Conservation (phyloP, 2,329 filamentous ascomycete genomes). For the Ophiostoma sp. region DNA sequence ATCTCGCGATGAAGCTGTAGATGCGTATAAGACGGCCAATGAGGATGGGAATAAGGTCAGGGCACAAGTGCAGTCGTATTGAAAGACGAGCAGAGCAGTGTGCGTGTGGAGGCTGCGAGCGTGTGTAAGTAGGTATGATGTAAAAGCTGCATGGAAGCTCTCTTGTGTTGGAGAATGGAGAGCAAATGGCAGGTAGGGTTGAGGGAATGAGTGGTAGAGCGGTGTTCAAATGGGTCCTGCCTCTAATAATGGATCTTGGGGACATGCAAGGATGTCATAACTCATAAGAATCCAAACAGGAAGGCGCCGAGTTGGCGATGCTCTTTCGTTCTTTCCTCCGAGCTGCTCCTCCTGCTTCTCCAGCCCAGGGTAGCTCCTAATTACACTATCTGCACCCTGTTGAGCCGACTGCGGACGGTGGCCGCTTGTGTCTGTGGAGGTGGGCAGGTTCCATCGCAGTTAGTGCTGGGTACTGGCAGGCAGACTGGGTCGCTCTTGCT, state of each 20-base stretch:
- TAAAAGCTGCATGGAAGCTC: constrained; percentile 5
- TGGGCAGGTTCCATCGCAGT: constrained; percentile 3
- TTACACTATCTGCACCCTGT: not conserved
- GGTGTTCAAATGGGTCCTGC: constrained; percentile 9
- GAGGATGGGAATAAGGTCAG: not conserved
- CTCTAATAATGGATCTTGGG: constrained; percentile 4
- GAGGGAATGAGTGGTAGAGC: not conserved
- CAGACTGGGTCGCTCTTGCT: not conserved
- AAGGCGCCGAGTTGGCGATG: constrained; percentile 15
- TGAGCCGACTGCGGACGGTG: constrained; percentile 9
- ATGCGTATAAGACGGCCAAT: constrained; percentile 3
- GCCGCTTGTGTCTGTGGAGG: constrained; percentile 12
- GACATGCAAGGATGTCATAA: not conserved
- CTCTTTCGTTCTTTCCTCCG: constrained; percentile 8
- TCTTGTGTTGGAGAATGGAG: not conserved
- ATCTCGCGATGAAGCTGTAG: not conserved
- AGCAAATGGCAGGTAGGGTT: not conserved
- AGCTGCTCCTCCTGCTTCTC: not conserved
- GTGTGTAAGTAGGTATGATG: not conserved
- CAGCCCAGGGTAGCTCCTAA: not conserved
- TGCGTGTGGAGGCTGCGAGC: constrained; percentile 3
- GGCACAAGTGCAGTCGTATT: not conserved
- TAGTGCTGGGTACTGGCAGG: not conserved
- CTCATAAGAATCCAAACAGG: constrained; percentile 4
- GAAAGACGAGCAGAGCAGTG: not conserved